These are phyloP conservation scores for Phytophthora pluvialis DNA, from an alignment of 352 stramenopile species.

Conservation along the genomic window DNA sequence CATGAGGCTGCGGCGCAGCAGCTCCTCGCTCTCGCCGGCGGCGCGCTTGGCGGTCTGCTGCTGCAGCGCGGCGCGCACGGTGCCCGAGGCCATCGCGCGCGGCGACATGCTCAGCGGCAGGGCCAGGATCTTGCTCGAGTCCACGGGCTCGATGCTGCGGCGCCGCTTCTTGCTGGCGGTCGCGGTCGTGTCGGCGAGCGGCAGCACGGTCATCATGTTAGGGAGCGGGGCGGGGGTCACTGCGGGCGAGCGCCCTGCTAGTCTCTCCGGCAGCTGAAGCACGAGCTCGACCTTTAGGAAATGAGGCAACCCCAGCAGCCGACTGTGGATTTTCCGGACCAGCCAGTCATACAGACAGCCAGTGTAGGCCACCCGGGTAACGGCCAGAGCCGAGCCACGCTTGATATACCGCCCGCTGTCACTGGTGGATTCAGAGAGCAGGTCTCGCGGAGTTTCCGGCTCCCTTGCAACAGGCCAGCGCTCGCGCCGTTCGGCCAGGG, in stretches of 20 bases:
- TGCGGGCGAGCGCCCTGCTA: conserved; percentile 2
- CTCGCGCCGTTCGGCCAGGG: background rate
- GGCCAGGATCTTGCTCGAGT: conserved; percentile 60
- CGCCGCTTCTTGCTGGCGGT: conserved; percentile 66
- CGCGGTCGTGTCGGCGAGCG: conserved; percentile 29
- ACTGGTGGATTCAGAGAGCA: conserved; percentile 40
- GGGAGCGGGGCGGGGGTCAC: background rate
- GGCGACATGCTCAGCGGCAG: conserved; percentile 53
- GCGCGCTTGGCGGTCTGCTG: conserved; percentile 15
- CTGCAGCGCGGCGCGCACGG: conserved; percentile 23
- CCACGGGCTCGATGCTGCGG: conserved; percentile 68
- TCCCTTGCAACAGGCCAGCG: conserved; percentile 17
- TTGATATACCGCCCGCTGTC: conserved; percentile 36
- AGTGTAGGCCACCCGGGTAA: conserved; percentile 28
- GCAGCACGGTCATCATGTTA: conserved; percentile 60
- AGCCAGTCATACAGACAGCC: conserved; percentile 42
- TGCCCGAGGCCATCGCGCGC: conserved; percentile 33
- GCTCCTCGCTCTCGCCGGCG: conserved; percentile 29
- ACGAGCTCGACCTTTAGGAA: conserved; percentile 31
- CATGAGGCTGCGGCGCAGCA: conserved; percentile 73
- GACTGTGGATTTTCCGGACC: conserved; percentile 36
- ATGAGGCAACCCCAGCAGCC: conserved; percentile 17
- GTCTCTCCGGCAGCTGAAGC: conserved; percentile 4
- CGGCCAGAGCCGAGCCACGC: conserved; percentile 26
- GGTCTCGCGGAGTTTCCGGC: conserved; percentile 24